Evolutionary conservation across 371 early-diverging fungal species (phyloP), one percentile per base, ranked within the genome.

Genomic region (Mucor lusitanicus): DNA sequence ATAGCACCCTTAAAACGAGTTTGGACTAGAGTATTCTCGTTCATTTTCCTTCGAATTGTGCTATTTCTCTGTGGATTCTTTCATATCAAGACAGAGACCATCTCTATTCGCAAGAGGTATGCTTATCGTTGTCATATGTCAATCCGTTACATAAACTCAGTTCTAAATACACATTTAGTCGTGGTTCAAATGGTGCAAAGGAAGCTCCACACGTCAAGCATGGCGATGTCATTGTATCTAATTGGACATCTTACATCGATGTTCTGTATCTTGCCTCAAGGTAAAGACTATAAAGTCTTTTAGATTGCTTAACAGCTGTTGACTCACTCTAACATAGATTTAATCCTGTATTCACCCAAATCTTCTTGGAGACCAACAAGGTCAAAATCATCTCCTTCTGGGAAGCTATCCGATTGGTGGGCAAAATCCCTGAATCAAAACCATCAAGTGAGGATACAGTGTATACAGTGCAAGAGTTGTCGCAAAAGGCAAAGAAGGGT

Each of bases 211-310:
- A 70, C 75, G 63, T 79, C 3, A 69, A 71, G 42, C 68, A 82
- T 17, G 94, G 94, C 59, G 88, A 94, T 68, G 61, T 96, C 5
- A 90, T 94, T 54, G 77, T 95, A 12, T 79, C 92, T 59, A 96
- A 95, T 75, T 93, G 94, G 82, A 84, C 87, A 1, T 95, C 94
- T 4, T 96, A 96, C 68, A 77, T 95, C 48, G 95, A 96, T 61
- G 71, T 95, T 5, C 54, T 96, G 40, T 93, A 92, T 60, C 75
- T 94, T n/a, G 87, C 88, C 3, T 87, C 76, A 65, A 73, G 79
- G 87, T 93, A 83, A 64, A 33, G 7, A 33, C 6, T 6, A 30
- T 30, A 6, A 2, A 30, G 2, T 30, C 2, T 30, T 30, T 6
- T 33, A 21, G 1, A 11, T 17, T 8, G 40, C 21, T 42, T 1